phyloP scores from a whole-genome alignment of 139 green algal species.

The Nannochloris sp. region DNA sequence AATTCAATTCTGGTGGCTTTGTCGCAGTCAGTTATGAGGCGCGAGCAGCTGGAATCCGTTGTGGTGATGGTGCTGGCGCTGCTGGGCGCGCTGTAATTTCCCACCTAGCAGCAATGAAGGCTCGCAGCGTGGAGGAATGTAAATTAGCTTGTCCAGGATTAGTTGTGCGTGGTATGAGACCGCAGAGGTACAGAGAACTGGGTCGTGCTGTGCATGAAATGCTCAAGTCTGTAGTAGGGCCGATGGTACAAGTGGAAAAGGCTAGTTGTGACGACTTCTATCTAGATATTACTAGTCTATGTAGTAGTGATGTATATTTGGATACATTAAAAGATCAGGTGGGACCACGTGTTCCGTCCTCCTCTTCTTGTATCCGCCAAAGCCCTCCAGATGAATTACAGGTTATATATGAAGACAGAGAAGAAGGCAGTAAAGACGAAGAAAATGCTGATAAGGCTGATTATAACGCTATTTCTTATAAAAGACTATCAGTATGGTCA shows the following conservation, averaged over 20 bases:
- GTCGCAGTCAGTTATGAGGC: conserved; percentile 59
- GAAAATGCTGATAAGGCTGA: background rate
- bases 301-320: background rate
- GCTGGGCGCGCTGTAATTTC: conserved; percentile 31
- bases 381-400: background rate
- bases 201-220: conserved; percentile 16
- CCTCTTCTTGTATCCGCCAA: background rate
- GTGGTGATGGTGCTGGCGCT: conserved; percentile 50
- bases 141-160: conserved; percentile 43
- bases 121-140: conserved; percentile 39
- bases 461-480: too few species aligned
- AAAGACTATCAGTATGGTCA: too few species aligned
- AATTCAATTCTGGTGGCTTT: conserved; percentile 63
- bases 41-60: conserved; percentile 43
- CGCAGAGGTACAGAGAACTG: conserved; percentile 39
- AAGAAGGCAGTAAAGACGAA: background rate
- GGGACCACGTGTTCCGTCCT: background rate
- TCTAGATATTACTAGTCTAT: conserved; percentile 31
- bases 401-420: too few species aligned
- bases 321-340: too few species aligned
- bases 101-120: conserved; percentile 20
- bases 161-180: conserved; percentile 47
- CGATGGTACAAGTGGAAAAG: conserved; percentile 29
- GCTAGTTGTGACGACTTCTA: conserved; percentile 59
- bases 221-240: conserved; percentile 12